These are phyloP conservation scores for Blastocladiella britannica DNA, from an alignment of 192 early-diverging fungal genomes.

Conservation along the genomic window DNA sequence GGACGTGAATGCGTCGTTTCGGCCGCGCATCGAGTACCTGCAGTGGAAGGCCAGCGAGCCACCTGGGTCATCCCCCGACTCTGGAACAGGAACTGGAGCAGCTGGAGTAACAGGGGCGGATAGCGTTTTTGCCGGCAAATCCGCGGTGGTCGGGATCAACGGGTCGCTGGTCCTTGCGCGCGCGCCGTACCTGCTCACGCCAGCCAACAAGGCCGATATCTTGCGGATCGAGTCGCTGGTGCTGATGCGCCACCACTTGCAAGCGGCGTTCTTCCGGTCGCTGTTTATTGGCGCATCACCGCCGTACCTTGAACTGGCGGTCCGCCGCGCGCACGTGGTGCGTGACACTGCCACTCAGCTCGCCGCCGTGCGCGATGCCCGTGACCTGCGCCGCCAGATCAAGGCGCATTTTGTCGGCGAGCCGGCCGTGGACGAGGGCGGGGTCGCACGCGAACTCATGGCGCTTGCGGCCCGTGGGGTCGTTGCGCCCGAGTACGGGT, in stretches of 20 bases:
- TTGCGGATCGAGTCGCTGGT: background rate
- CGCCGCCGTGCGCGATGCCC: constrained; percentile 34
- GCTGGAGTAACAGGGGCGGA: too few species aligned
- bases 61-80: too few species aligned
- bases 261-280: background rate
- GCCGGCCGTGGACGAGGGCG: constrained; percentile 82
- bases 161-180: constrained; percentile 59
- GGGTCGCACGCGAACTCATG: constrained; percentile 87
- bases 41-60: background rate
- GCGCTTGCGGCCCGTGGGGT: constrained; percentile 68
- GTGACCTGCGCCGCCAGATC: constrained; percentile 77
- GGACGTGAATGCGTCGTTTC: background rate
- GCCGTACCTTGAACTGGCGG: constrained; percentile 51
- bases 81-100: too few species aligned
- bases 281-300: constrained; percentile 32
- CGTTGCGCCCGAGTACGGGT: constrained; percentile 69
- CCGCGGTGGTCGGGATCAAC: constrained; percentile 3
- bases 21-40: background rate
- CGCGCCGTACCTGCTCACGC: constrained; percentile 49
- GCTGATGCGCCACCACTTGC: background rate
- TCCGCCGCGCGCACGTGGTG: constrained; percentile 50
- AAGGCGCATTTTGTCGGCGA: constrained; percentile 79
- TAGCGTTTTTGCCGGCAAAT: too few species aligned
- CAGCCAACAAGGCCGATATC: constrained; percentile 51
- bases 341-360: constrained; percentile 53